A percentile compares a stretch with the other conserved stretches of the same genome.
These are phyloP conservation scores for Carallia pectinifolia DNA, from an alignment of 345 rosid genomes.

Conservation along the genomic window DNA sequence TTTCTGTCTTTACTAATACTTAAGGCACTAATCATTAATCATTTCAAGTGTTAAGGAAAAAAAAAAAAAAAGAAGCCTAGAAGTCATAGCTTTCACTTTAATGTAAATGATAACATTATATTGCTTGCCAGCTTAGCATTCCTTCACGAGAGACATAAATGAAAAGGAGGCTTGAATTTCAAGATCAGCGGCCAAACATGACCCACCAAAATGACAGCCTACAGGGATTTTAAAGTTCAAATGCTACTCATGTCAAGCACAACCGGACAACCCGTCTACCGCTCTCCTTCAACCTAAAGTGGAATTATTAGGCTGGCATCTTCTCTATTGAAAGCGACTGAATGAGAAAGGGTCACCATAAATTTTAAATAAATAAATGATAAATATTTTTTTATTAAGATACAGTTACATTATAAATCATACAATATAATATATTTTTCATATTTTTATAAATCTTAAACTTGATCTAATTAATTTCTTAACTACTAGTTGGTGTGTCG, in stretches of 20 bases:
- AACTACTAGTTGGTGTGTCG: no score
- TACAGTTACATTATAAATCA: no score
- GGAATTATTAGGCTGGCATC: constrained; percentile 31
- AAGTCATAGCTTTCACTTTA: no score
- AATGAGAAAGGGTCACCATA: constrained; percentile 33
- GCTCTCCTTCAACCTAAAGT: constrained; percentile 13
- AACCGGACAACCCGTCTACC: constrained; percentile 16
- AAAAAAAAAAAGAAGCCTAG: no score
- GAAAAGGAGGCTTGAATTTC: constrained; percentile 19
- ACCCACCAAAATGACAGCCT: background rate
- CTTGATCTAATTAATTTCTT: no score
- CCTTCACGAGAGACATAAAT: constrained; percentile 27
- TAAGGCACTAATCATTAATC: no score
- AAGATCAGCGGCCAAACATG: background rate
- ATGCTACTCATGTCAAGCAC: constrained; percentile 4
- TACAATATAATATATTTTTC: no score
- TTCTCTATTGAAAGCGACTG: constrained; percentile 49
- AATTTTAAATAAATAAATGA: background rate
- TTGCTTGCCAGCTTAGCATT: constrained; percentile 43
- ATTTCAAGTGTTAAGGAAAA: no score
- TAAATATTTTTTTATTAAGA: background rate
- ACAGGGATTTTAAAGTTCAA: constrained; percentile 3
- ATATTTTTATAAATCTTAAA: no score
- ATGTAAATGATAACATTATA: background rate
- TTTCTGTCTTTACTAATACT: no score